Evolutionary conservation across 164 flowering plant genomes (phyloP), one percentile per base, ranked within the genome.

Genomic region (Aristolochia fimbriata): DNA sequence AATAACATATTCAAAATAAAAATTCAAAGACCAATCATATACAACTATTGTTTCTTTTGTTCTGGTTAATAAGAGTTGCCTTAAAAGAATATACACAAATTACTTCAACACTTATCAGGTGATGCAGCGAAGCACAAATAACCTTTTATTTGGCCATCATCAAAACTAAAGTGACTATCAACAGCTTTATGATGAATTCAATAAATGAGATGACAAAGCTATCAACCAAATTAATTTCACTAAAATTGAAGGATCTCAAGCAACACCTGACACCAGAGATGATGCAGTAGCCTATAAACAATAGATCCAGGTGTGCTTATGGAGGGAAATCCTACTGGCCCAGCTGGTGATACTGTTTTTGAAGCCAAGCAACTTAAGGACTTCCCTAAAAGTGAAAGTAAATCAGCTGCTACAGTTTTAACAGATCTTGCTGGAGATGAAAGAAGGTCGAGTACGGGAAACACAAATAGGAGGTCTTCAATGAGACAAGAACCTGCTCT

Each of bases 381-480:
- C 73, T 74, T 81, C 69, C 80, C 87, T 67, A 94, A 62, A 23
- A 74, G 41, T 19, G 63, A 58, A 63, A 94, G 84, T 61, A 91
- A 73, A 59, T 84, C 81, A 58, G 79, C 64, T 49, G 93, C 93
- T 41, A 73, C 80, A 74, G 70, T 81, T 71, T 84, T 93, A 46
- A 88, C 69, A 58, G 76, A 78, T 67, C 70, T 79, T 21, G 95
- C 86, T 69, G 99, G 87, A 60, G 96, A 85, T 17, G 97, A 81
- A 67, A 86, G 70, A 51, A 94, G 81, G 63, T 68, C 76, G 74
- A 91, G 70, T 57, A 71, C 70, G 60, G 96, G 97, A 73, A 88
- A 76, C 68, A 85, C 33, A 54, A 88, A 73, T 50, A 91, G 68
- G 58, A 84, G 78, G 77, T 82, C 94, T 69, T 81, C 93, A 52